A percentile compares a stretch with the other conserved stretches of the same genome.
phyloP scores from a whole-genome alignment of 2,329 filamentous ascomycete genomes.

The Cercospora canescens region DNA sequence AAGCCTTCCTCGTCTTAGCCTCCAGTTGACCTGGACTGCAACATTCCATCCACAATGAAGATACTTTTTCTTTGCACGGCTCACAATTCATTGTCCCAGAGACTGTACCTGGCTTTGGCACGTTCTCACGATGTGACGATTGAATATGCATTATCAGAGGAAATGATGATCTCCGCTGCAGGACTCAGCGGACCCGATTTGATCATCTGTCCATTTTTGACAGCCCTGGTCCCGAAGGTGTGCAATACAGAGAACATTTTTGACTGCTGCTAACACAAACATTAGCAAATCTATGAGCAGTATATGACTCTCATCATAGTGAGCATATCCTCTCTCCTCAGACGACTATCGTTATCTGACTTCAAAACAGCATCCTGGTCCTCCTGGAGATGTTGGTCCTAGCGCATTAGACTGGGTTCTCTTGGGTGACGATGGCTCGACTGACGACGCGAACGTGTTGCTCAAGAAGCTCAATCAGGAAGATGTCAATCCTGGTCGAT shows the following conservation, averaged over 20 bases:
- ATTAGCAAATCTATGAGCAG: slow-evolving; percentile 36
- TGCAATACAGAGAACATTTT: background rate
- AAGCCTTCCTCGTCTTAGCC: no score
- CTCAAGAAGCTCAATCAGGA: slow-evolving; percentile 31
- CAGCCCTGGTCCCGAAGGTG: slow-evolving; percentile 38
- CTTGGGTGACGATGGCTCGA: slow-evolving; percentile 45
- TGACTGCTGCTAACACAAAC: background rate
- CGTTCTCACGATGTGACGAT: slow-evolving; percentile 41
- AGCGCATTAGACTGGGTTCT: slow-evolving; percentile 47
- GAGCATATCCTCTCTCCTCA: background rate
- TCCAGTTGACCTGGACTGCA: no score
- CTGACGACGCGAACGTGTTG: slow-evolving; percentile 34
- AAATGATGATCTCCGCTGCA: slow-evolving; percentile 42
- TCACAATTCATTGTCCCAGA: slow-evolving; percentile 48
- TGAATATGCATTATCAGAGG: slow-evolving; percentile 39
- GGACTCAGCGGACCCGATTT: slow-evolving; percentile 41
- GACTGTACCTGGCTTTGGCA: slow-evolving; percentile 40
- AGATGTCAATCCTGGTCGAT: slow-evolving; percentile 35
- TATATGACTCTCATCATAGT: slow-evolving; percentile 42
- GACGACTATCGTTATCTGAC: background rate
- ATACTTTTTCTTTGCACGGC: slow-evolving; percentile 49
- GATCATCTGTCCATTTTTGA: slow-evolving; percentile 47
- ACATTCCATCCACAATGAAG: slow-evolving; percentile 35
- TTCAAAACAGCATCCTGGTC: slow-evolving; percentile 38
- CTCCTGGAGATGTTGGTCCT: slow-evolving; percentile 45